Base-by-base conservation (phyloP, 257 asterid species). In the Anisodus acutangulus region DNA sequence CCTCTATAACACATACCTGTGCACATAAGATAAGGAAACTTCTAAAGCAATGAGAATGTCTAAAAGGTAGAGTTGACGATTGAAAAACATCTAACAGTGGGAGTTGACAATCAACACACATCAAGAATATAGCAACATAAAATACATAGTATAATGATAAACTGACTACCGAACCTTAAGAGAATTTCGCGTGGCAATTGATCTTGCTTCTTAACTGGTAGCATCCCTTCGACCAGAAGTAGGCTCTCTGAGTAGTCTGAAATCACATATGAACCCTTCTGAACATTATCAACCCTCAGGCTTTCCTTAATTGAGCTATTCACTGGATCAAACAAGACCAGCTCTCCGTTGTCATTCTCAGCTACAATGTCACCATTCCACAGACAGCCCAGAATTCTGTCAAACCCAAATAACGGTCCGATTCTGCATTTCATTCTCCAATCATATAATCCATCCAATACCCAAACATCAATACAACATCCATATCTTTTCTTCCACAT, bases 351-450 rank as follows among this genome's bases (percentile, higher is more conserved):
- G 6, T 78, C 5, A 58, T 17, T 35, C 83, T 58, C 70, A 6
- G 17, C 41, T 31, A 80, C 70, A 80, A 80, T 59, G 9, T 59
- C 58, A 59, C 83, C 83, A 39, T 80, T 58, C 70, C 83, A 31
- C 16, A 51, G 26, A 80, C 69, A 59, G 26, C 71, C 51, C 37
- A 80, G 31, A 16, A 80, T 67, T 80, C 43, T 80, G 13, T n/a
- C 35, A 9, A 80, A 64, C 9, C 58, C 64, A 6, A 37, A 9
- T 1, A 58, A 3, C 8, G 43, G 83, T 49, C 71, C 83, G 2
- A 80, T 9, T 2, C 3, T 13, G 17, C 45, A 35, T 39, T 16
- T 80, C 57, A 39, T 58, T 3, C 71, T 58, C 83, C 83, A 80
- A 80, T 39, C 37, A 37, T 9, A 22, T 19, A 35, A 35, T 7